Evolutionary conservation across 2,329 filamentous ascomycete species (phyloP).

Genomic region (Hirsutella thompsonii): DNA sequence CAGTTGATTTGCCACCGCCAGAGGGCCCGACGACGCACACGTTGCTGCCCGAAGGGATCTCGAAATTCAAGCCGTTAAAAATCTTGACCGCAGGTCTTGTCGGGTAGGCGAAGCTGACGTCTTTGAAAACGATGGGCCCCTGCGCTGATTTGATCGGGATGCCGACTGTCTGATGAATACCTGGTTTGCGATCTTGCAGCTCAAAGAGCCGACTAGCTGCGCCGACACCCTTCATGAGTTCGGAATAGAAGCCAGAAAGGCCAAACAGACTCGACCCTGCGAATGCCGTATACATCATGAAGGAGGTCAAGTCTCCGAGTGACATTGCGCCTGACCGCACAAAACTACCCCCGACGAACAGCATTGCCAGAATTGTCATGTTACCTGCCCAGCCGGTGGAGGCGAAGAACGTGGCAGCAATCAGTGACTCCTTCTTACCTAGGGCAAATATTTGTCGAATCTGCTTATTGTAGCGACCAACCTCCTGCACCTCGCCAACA

Average conservation of each 20-base stretch:
- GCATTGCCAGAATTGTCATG: constrained; percentile 83
- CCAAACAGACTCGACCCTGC: constrained; percentile 80
- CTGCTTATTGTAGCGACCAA: constrained; percentile 82
- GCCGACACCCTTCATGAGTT: constrained; percentile 97
- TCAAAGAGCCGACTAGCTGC: constrained; percentile 95
- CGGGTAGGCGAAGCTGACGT: constrained; percentile 84
- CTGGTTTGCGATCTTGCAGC: constrained; percentile 77
- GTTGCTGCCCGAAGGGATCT: constrained; percentile 85
- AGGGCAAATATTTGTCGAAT: constrained; percentile 85
- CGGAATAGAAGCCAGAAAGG: constrained; percentile 90
- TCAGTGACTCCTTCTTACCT: constrained; percentile 73
- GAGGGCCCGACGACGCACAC: constrained; percentile 95
- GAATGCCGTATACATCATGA: constrained; percentile 96
- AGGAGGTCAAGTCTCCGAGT: constrained; percentile 86
- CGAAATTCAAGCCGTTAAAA: constrained; percentile 79
- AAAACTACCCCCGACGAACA: constrained; percentile 83
- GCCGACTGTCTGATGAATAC: constrained; percentile 79
- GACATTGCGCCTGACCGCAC: constrained; percentile 78
- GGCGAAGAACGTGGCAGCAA: constrained; percentile 81
- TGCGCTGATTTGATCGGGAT: constrained; percentile 68
- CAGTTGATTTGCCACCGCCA: constrained; percentile 91
- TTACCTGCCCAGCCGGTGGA: constrained; percentile 88
- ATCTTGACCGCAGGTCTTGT: constrained; percentile 85
- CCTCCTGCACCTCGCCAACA: constrained; percentile 82
- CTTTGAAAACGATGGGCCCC: constrained; percentile 75